Evolutionary conservation across 306 rosid species (phyloP), one percentile per base, ranked within the genome.

Genomic region (Argentina anserina): DNA sequence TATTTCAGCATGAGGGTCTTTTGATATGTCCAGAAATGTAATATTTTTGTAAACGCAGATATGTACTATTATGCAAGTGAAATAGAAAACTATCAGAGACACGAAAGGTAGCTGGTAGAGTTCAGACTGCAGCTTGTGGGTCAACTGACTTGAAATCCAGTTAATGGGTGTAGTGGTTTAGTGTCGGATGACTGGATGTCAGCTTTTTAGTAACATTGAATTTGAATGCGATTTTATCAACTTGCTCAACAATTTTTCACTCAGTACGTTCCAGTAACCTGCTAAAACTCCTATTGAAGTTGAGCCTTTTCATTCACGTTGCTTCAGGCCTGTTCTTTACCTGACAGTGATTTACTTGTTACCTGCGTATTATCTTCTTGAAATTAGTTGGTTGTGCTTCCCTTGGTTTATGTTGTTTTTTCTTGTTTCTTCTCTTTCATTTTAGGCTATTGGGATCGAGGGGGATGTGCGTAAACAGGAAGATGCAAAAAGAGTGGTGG

Each of bases 381-480:
- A 37, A 70, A 28, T 37, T 53, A 7, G 28, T 23, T 55, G 28
- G 20, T 56, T 26, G 12, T 17, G 7, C 21, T 0, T 50, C 64
- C 37, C 5, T 10, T 23, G 52, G 12, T 73, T 50, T 53, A 39
- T 7, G 41, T 72, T n/a, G n/a, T n/a, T n/a, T n/a, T n/a, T 33
- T 9, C 0, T 29, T 14, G 36, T 67, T 25, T 12, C n/a, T 17
- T 59, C 37, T 14, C 65, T 28, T 43, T 53, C 42, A 2, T 50
- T 71, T 76, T 70, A 92, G 90, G 98, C 97, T 29, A 66, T 85
- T 71, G 97, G 92, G 37, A 76, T 91, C 62, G 94, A 71, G 49
- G 98, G 98, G 4, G 98, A 93, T 85, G 98, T 93, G 25, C 84
- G 98, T 34, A 91, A 87, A 69, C 96, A 85, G 72, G 96, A 91